These are phyloP conservation scores for Multifurca ochricompacta DNA, from an alignment of 768 basidiomycete species.

Conservation along the genomic window DNA sequence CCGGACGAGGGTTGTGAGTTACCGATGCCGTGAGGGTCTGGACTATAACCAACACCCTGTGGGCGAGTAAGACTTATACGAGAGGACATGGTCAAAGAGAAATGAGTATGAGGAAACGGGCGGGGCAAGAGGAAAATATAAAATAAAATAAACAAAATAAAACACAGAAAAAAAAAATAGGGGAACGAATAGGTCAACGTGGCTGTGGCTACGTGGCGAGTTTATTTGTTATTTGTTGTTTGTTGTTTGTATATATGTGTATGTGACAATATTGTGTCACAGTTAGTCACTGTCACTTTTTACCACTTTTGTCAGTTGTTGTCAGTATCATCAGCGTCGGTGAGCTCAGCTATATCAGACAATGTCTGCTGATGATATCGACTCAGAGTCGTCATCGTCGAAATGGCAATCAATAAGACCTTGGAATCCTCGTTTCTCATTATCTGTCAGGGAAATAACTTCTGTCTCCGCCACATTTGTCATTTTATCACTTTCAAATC, in stretches of 20 bases:
- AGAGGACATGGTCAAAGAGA: slow-evolving; percentile 51
- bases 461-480: slow-evolving; percentile 81
- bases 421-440: slow-evolving; percentile 63
- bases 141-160: not conserved
- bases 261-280: too few species aligned
- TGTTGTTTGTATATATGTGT: too few species aligned
- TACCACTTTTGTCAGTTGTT: too few species aligned
- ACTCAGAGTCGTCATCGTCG: not conserved
- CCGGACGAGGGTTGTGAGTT: slow-evolving; percentile 63
- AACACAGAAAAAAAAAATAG: not conserved
- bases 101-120: not conserved
- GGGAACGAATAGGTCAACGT: too few species aligned
- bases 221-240: too few species aligned
- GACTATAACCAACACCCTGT: slow-evolving; percentile 40
- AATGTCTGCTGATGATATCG: not conserved
- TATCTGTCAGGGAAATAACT: slow-evolving; percentile 71
- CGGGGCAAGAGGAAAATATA: not conserved
- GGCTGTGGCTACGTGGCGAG: slow-evolving; percentile 12
- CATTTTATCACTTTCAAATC: slow-evolving; percentile 43
- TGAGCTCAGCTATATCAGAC: too few species aligned
- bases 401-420: slow-evolving; percentile 71
- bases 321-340: too few species aligned
- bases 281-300: too few species aligned
- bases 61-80: slow-evolving; percentile 80
- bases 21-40: slow-evolving; percentile 74